Evolutionary conservation across 169 alveolate species (phyloP), one percentile per base, ranked within the genome.

Genomic region (Babesia caballi): DNA sequence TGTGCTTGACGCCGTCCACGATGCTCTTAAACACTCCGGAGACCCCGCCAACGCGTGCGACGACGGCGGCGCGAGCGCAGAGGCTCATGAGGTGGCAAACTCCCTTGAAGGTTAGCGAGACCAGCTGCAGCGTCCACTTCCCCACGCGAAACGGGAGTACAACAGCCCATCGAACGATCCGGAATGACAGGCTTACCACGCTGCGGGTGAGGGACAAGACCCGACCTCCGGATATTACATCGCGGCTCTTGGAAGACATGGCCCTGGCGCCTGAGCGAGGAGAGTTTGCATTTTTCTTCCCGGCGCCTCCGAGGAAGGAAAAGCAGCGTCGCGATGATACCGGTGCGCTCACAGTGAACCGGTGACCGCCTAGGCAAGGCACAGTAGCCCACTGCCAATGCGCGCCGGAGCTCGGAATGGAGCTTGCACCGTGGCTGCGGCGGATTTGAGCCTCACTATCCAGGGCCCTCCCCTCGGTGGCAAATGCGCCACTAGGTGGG

Each of bases 1-100:
- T 88, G 51, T 88, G 93, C 36, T 61, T 71, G 0, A 81, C 50
- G 49, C 88, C 88, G 35, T 67, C 84, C 36, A 69, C 36, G 3
- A 81, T 71, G 25, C 83, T 72, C 27, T 71, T 69, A 8, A 71
- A 54, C 15, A 81, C 61, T 3, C 88, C 84, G 4, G 84, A 63
- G 17, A 81, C 88, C 21, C 88, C 88, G 5, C 78, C 54, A 0
- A 61, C 74, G 1, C 76, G 46, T 15, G 67, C 75, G 0, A 61
- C 76, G 14, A 69, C 84, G 17, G 77, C 88, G 0, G 84, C 88
- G 17, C 84, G 46, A 23, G 72, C 81, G 25, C 70, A 67, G 12
- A 81, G 11, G 17, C 77, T 25, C 51, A 75, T 56, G 32, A 81
- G 33, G 7, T 81, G 65, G 19, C 69, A 60, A 5, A 81, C 32